Conservation (phyloP, 2,329 filamentous ascomycete genomes). For the Ceratocystis lukuohia region DNA sequence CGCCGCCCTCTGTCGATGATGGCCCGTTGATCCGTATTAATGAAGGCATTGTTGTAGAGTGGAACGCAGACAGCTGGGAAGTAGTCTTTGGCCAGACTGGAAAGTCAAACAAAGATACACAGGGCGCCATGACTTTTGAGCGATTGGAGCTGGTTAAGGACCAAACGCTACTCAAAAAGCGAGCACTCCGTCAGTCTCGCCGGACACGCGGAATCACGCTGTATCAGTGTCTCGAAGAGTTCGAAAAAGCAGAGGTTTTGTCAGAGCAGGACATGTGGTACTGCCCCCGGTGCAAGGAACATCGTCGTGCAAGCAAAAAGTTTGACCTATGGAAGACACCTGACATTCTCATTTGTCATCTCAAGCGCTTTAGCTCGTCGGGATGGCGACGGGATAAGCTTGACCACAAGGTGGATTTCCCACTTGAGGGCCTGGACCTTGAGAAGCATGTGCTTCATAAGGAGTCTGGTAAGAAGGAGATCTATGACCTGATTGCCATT, state of each 20-base stretch:
- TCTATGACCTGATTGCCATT: slow-evolving; percentile 89
- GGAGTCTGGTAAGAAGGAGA: slow-evolving; percentile 65
- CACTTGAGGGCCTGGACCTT: slow-evolving; percentile 74
- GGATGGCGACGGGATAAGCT: slow-evolving; percentile 79
- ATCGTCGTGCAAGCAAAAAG: slow-evolving; percentile 84
- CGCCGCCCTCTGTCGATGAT: slow-evolving; percentile 31
- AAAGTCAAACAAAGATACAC: slow-evolving; percentile 31
- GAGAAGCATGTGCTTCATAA: slow-evolving; percentile 64
- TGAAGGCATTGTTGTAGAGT: slow-evolving; percentile 80
- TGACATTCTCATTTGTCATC: slow-evolving; percentile 85
- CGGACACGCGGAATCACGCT: slow-evolving; percentile 57
- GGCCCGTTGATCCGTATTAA: slow-evolving; percentile 62
- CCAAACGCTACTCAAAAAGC: slow-evolving; percentile 49
- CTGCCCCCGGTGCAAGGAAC: slow-evolving; percentile 88
- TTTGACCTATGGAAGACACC: slow-evolving; percentile 95
- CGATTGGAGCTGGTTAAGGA: slow-evolving; percentile 43
- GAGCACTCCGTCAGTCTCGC: slow-evolving; percentile 47
- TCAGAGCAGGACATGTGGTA: slow-evolving; percentile 97
- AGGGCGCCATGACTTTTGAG: slow-evolving; percentile 47
- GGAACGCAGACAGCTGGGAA: slow-evolving; percentile 58
- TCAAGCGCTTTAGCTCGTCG: slow-evolving; percentile 87
- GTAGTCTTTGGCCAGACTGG: slow-evolving; percentile 48
- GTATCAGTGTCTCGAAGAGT: slow-evolving; percentile 86
- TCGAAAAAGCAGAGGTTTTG: slow-evolving; percentile 82
- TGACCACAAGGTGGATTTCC: slow-evolving; percentile 82